phyloP scores from a whole-genome alignment of 2,329 filamentous ascomycete genomes.

The Orbilia quercus region DNA sequence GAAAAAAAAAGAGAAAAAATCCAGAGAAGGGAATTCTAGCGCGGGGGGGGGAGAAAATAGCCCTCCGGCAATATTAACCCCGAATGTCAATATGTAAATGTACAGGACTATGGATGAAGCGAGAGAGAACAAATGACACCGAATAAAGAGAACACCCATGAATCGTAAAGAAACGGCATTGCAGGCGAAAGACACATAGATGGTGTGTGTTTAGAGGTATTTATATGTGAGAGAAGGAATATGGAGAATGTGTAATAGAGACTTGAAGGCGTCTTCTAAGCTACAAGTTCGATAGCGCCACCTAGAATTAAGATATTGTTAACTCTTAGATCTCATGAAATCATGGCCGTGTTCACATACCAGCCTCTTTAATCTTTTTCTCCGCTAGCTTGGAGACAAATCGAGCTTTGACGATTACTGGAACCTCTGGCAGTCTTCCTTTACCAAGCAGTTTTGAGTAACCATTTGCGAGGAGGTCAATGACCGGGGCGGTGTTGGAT shows the following conservation, averaged over 20 bases:
- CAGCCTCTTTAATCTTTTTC: slow-evolving; percentile 98
- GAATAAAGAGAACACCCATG: slow-evolving; percentile 43
- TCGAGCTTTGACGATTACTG: slow-evolving; percentile 91
- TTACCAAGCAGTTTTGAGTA: slow-evolving; percentile 99
- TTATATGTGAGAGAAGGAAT: slow-evolving; percentile 17
- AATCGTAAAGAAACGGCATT: slow-evolving; percentile 32
- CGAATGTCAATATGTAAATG: slow-evolving; percentile 45
- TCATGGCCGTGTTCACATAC: slow-evolving; percentile 62
- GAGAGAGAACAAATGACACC: slow-evolving; percentile 42
- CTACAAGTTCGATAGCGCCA: slow-evolving; percentile 47
- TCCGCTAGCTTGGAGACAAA: slow-evolving; percentile 97
- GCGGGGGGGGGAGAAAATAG: slow-evolving; percentile 13
- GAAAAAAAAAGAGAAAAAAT: slow-evolving; percentile 1
- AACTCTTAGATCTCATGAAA: slow-evolving; percentile 11
- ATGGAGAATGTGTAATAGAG: slow-evolving; percentile 13
- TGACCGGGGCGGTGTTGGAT: slow-evolving; percentile 92
- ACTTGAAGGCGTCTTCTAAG: no score
- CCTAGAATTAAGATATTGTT: slow-evolving; percentile 27
- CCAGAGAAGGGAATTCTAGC: slow-evolving; percentile 26
- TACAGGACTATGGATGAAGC: slow-evolving; percentile 50
- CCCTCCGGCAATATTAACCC: slow-evolving; percentile 42
- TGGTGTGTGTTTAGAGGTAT: slow-evolving; percentile 2
- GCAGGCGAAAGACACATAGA: slow-evolving; percentile 9
- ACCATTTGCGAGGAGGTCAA: slow-evolving; percentile 95
- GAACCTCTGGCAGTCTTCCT: slow-evolving; percentile 92